Conservation (phyloP, 768 basidiomycete genomes). For the Leucosporidium creatinivorum region DNA sequence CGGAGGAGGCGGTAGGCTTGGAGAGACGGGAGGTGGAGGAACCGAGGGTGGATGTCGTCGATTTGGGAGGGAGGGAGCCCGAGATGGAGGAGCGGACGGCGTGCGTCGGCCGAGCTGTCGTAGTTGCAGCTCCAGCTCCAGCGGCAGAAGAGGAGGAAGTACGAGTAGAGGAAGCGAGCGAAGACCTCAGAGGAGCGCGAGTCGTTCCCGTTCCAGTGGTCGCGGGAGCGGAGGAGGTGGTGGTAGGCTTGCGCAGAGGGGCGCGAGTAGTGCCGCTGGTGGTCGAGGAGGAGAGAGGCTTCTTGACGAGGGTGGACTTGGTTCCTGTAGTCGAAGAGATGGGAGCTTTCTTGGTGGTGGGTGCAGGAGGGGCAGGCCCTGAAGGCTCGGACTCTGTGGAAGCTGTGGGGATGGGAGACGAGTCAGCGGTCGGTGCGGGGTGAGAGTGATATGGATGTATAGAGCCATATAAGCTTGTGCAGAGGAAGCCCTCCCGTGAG, state of each 20-base stretch:
- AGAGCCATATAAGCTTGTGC: not conserved
- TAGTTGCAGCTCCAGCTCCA: not conserved
- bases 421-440: not conserved
- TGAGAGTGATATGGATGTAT: not conserved
- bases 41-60: not conserved
- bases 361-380: not conserved
- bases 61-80: not conserved
- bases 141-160: slow-evolving; percentile 3
- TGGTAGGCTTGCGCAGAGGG: not conserved
- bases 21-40: not conserved
- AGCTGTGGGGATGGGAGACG: not conserved
- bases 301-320: not conserved
- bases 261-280: not conserved
- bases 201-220: not conserved
- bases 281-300: not conserved
- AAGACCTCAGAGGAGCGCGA: not conserved
- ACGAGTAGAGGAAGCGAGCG: not conserved
- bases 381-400: not conserved
- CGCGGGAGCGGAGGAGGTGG: not conserved
- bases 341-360: not conserved
- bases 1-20: not conserved
- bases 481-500: not conserved
- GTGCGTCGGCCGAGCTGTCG: not conserved
- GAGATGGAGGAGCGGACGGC: not conserved
- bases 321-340: no score